A percentile compares a stretch with the other conserved stretches of the same genome.
phyloP scores from a whole-genome alignment of 164 flowering plant genomes.

The Dillenia turbinata region DNA sequence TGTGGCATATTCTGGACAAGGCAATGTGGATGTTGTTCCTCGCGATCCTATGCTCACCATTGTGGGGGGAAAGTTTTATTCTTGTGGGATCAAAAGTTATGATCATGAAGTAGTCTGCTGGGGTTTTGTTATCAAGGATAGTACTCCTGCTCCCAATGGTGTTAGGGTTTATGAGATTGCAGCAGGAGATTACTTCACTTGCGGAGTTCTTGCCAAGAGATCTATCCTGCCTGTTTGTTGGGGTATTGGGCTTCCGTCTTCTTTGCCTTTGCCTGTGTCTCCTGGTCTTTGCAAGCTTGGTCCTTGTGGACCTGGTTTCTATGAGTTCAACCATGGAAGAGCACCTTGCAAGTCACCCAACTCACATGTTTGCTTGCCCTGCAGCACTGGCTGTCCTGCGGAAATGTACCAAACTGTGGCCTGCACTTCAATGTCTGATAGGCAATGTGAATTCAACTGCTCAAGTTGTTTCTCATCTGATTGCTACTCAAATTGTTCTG shows the following conservation, averaged over 20 bases:
- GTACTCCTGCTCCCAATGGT: constrained; percentile 61
- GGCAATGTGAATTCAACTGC: constrained; percentile 66
- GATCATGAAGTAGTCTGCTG: constrained; percentile 74
- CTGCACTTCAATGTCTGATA: constrained; percentile 47
- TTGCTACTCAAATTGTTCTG: constrained; percentile 61
- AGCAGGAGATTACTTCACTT: constrained; percentile 92
- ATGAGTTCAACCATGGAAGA: constrained; percentile 38
- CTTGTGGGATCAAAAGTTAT: constrained; percentile 74
- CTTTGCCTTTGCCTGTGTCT: constrained; percentile 75
- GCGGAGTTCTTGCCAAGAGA: constrained; percentile 66
- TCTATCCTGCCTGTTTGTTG: constrained; percentile 71
- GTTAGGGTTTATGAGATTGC: constrained; percentile 62
- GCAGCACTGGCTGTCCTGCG: constrained; percentile 54
- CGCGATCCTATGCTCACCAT: constrained; percentile 51
- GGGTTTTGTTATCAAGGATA: constrained; percentile 58
- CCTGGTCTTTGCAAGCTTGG: constrained; percentile 58
- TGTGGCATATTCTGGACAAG: constrained; percentile 27
- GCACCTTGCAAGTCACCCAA: constrained; percentile 44
- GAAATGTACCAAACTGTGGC: constrained; percentile 54
- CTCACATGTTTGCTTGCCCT: constrained; percentile 64
- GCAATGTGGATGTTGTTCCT: constrained; percentile 61
- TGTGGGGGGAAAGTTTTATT: constrained; percentile 88
- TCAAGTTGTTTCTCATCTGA: constrained; percentile 55
- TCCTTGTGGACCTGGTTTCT: constrained; percentile 57
- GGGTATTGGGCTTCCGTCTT: constrained; percentile 73